Base-by-base conservation (phyloP, 2,329 filamentous ascomycete species). In the Colletotrichum sp. region DNA sequence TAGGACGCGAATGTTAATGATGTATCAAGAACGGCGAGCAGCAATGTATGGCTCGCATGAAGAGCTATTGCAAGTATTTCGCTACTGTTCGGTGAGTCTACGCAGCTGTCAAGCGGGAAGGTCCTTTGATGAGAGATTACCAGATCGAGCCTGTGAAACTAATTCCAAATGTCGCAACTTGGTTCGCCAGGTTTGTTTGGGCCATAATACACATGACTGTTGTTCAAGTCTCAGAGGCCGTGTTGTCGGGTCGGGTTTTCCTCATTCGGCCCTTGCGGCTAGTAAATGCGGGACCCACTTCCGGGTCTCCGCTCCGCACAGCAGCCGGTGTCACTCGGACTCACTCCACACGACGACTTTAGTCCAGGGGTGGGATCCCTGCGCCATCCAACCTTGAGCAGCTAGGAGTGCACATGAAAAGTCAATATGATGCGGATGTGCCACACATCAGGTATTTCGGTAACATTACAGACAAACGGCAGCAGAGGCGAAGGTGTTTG, bases 1-100 rank as follows among this genome's bases (percentile, higher is more conserved):
- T 36, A 15, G 7, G 34, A 15, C 3, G 1, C 5, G 5, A 12
- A 0, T 2, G 1, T 24, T 55, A 24, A 4, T 26, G 0, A 36
- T 0, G 3, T 7, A 2, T 55, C 48, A 55, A 55, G 0, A 55
- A 24, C 0, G 10, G 52, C 24, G 6, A 57, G 12, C n/a, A 16
- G 6, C n/a, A 57, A 16, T 57, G 52, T 3, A 8, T 24, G n/a
- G 6, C 6, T 57, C 52, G 12, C 7, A 21, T 16, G 21, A 57
- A 57, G 1, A 24, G 9, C 52, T 5, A 26, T 6, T 26, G 3
- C 21, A 4, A 57, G 21, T 9, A 15, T 3, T 57, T 13, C 15
- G 6, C 52, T 0, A 6, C 6, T 3, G 7, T 2, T 26, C 24
- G 3, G 52, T 5, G 21, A 26, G 52, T 26, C 24, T 57, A 16